Evolutionary conservation across 441 rosid species (phyloP), one percentile per base, ranked within the genome.

Genomic region (Raphanus hybrid): DNA sequence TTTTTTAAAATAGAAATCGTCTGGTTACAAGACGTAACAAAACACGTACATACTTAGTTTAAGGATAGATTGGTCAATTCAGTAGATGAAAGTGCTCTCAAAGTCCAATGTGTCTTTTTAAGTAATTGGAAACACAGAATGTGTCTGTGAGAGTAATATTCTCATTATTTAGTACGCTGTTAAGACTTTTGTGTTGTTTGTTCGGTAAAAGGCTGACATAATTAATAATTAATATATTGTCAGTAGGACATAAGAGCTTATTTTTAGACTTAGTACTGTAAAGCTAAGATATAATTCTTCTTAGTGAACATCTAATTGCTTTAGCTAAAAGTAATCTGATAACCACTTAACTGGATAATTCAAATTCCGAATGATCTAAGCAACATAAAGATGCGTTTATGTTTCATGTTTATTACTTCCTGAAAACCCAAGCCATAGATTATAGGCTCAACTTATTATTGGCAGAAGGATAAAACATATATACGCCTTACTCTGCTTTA

Each of bases 401-500:
- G 32, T 48, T 48, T 48, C n/a, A 14, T 61, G 26, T 54, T 16
- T 54, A 23, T 10, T 3, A 3, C 5, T 3, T 11, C 50, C 9
- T 43, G 50, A 43, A 43, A 43, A 43, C 50, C n/a, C 50, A 43
- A 43, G n/a, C 11, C 50, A 43, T 43, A 43, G n/a, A 39, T 39
- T 39, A 39, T 39, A 39, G 43, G 43, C 43, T 39, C 3, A 9
- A 10, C 9, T 39, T 8, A 8, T 39, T 39, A 39, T 39, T 39
- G 10, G 43, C 9, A 39, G 3, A 39, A 39, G 43, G 43, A 39
- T 39, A 23, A 23, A 23, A 23, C 26, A 23, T 23, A 23, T 23
- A 23, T 23, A 23, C 26, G 26, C 41, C 55, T 55, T 77, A 43
- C 41, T 65, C 41, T 10, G 11, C 52, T 4, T 57, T 73, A 78